Percentiles rank a stretch among this genome's conserved stretches.
phyloP scores from a whole-genome alignment of 441 rosid genomes.

The Lepidium campestre region DNA sequence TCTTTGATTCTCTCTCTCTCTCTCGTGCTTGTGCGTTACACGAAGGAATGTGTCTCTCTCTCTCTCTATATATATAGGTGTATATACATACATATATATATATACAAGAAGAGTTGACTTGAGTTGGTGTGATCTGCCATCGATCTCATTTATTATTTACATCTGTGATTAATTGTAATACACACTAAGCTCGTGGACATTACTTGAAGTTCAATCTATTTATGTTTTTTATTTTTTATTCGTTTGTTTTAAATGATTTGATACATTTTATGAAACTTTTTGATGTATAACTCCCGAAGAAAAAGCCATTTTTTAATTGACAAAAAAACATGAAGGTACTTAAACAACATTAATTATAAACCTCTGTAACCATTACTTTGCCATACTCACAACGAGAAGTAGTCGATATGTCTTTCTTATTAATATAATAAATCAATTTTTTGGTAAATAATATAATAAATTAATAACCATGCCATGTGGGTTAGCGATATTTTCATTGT shows the following conservation, averaged over 20 bases:
- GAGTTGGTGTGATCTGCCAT: slow-evolving; percentile 15
- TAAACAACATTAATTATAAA: neutral
- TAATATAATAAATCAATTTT: no score
- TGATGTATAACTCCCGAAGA: neutral
- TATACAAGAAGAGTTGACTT: slow-evolving; percentile 17
- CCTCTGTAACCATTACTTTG: neutral
- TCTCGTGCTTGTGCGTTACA: slow-evolving; percentile 20
- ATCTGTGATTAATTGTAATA: neutral
- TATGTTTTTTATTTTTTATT: neutral
- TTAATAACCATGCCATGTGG: no score
- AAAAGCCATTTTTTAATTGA: neutral
- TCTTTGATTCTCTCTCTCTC: slow-evolving; percentile 15
- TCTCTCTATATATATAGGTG: no score
- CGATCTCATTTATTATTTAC: neutral
- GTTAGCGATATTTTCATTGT: neutral
- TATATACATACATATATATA: slow-evolving; percentile 1
- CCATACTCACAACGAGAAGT: neutral
- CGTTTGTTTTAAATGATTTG: neutral
- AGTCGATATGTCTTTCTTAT: no score
- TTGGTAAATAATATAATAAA: no score
- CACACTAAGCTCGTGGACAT: neutral
- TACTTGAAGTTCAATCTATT: neutral
- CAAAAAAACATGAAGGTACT: no score
- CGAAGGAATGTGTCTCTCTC: slow-evolving; percentile 6
- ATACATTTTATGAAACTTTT: neutral